A percentile compares a stretch with the other conserved stretches of the same genome.
Evolutionary conservation across 768 basidiomycete genomes (phyloP).

Genomic region (Amanita exitialis): DNA sequence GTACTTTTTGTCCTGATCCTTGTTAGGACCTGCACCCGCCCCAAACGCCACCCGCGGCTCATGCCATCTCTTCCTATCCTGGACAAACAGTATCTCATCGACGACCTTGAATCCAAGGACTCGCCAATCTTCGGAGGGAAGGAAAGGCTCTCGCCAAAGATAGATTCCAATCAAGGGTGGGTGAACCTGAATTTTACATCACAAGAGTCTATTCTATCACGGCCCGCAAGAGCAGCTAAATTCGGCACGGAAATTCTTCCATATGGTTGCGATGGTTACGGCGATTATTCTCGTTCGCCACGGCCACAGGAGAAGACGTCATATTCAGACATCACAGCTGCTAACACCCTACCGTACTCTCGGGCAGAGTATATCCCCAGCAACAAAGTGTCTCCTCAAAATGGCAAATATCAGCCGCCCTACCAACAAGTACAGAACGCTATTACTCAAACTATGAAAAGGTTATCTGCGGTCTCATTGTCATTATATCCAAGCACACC

Average conservation of each 20-base stretch:
- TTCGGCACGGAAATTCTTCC: background rate
- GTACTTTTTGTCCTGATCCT: slow-evolving; percentile 39
- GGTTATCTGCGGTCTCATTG: slow-evolving; percentile 33
- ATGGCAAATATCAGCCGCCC: slow-evolving; percentile 15
- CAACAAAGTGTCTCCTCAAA: slow-evolving; percentile 8
- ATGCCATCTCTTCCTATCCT: slow-evolving; percentile 71
- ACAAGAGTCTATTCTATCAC: background rate
- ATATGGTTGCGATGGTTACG: background rate
- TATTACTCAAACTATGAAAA: slow-evolving; percentile 24
- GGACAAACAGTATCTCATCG: slow-evolving; percentile 42
- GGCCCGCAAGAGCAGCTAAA: background rate
- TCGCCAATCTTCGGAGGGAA: slow-evolving; percentile 76
- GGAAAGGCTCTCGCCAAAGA: slow-evolving; percentile 40
- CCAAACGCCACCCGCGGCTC: slow-evolving; percentile 41
- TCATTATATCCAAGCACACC: slow-evolving; percentile 40
- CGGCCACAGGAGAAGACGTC: slow-evolving; percentile 2
- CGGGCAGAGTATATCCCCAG: background rate
- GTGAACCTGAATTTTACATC: background rate
- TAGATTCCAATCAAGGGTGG: slow-evolving; percentile 13
- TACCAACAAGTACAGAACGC: slow-evolving; percentile 32
- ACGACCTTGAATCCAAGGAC: slow-evolving; percentile 39
- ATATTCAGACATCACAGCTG: background rate
- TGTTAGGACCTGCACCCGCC: slow-evolving; percentile 37
- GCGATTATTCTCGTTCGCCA: background rate
- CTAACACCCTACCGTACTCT: background rate